Percentiles rank a stretch among this genome's conserved stretches.
phyloP scores from a whole-genome alignment of 305 asterid genomes.

The Solanum hybrid region DNA sequence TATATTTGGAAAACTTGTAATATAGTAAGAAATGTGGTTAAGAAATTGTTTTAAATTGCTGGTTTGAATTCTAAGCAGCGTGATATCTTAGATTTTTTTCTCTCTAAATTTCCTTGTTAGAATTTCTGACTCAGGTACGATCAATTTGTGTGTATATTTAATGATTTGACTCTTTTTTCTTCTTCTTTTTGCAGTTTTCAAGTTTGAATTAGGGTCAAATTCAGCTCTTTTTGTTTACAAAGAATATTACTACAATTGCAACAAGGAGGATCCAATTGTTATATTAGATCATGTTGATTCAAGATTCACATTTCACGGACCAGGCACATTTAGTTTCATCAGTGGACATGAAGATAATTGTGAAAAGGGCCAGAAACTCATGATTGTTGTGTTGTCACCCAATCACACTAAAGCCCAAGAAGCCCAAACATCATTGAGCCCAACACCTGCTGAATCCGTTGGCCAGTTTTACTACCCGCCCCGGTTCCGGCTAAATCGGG shows the following conservation, averaged over 20 bases:
- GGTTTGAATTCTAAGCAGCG: neutral
- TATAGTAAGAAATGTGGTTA: neutral
- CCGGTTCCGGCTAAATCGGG: neutral
- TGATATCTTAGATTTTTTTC: neutral
- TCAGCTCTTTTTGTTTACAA: slow-evolving; percentile 39
- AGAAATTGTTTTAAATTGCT: neutral
- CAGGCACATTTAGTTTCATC: slow-evolving; percentile 53
- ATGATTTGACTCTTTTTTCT: neutral
- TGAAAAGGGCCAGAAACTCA: slow-evolving; percentile 47
- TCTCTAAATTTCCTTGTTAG: neutral
- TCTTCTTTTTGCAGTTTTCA: slow-evolving; percentile 34
- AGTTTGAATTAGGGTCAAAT: slow-evolving; percentile 36
- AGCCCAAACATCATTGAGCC: neutral
- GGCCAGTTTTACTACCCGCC: neutral
- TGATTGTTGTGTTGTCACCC: slow-evolving; percentile 28
- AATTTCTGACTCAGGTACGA: neutral
- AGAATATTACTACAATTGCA: slow-evolving; percentile 39
- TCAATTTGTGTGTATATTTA: neutral
- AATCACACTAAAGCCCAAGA: slow-evolving; percentile 5
- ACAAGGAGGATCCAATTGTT: slow-evolving; percentile 35
- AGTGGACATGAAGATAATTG: slow-evolving; percentile 56
- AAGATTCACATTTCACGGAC: slow-evolving; percentile 20
- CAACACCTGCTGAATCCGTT: neutral
- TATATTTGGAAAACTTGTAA: neutral
- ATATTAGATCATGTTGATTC: slow-evolving; percentile 31